Conservation (phyloP, 495 filamentous ascomycete genomes). For the Tuber indicum region DNA sequence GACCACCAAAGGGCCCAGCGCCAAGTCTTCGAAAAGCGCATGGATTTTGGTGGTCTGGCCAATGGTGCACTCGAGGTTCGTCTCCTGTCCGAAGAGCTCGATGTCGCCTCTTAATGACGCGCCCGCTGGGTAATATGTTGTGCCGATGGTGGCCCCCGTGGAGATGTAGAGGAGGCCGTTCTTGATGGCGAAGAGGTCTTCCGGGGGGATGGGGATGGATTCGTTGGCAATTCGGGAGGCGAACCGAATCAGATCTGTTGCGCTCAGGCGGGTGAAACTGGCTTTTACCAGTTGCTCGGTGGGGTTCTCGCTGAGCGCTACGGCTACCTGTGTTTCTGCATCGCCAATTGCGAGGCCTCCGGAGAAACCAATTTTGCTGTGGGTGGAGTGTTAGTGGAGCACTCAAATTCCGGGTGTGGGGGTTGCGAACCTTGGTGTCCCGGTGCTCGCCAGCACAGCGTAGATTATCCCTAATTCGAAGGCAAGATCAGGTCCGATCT, state of each 20-base stretch:
- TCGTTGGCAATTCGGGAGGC: constrained; percentile 17
- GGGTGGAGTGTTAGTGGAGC: neutral
- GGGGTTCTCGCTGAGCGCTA: constrained; percentile 28
- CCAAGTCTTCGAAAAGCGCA: constrained; percentile 21
- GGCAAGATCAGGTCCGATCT: constrained; percentile 31
- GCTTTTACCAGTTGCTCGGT: constrained; percentile 25
- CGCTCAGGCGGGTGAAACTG: constrained; percentile 19
- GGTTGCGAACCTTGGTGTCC: constrained; percentile 20
- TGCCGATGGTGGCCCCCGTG: constrained; percentile 27
- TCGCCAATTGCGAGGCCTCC: constrained; percentile 29
- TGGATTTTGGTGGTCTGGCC: constrained; percentile 20
- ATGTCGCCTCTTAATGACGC: constrained; percentile 21
- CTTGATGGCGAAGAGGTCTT: constrained; percentile 24
- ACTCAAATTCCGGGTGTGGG: neutral
- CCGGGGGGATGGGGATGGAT: constrained; percentile 19
- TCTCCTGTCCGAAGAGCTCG: constrained; percentile 21
- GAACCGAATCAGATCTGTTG: constrained; percentile 26
- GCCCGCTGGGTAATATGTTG: constrained; percentile 27
- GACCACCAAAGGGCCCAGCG: constrained; percentile 23
- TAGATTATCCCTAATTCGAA: constrained; percentile 29
- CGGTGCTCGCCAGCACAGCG: constrained; percentile 17
- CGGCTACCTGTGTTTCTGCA: constrained; percentile 20
- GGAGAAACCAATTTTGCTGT: constrained; percentile 24
- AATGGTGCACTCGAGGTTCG: constrained; percentile 23
- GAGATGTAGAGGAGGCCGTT: constrained; percentile 27